phyloP scores from a whole-genome alignment of 2,329 filamentous ascomycete species.

The Botryotinia convoluta region DNA sequence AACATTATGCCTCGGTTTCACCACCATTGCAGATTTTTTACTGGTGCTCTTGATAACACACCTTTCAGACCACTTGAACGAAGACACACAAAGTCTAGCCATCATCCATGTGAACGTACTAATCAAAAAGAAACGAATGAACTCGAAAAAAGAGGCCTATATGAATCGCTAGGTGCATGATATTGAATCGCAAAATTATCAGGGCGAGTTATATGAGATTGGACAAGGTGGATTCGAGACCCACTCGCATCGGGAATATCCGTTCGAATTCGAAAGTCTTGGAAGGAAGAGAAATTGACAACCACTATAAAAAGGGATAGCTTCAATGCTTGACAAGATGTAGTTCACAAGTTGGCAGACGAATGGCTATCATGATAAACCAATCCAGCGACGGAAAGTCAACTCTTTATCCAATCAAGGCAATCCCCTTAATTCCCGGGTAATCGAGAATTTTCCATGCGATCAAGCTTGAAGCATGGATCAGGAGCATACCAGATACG shows the following conservation, averaged over 20 bases:
- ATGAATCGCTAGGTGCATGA: background rate
- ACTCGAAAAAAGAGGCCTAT: rapidly evolving
- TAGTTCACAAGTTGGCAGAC: background rate
- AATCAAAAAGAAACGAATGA: background rate
- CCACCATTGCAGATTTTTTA: background rate
- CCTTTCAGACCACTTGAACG: background rate
- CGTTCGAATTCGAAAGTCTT: background rate
- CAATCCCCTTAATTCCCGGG: background rate
- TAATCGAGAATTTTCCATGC: background rate
- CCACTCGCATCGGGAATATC: background rate
- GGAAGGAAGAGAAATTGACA: background rate
- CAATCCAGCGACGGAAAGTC: background rate
- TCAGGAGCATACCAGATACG: constrained; percentile 23
- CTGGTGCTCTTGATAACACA: background rate
- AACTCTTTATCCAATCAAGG: background rate
- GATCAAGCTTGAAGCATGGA: constrained; percentile 20
- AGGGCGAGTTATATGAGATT: no score
- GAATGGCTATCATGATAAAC: background rate
- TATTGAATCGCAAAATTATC: background rate
- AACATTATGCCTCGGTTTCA: background rate
- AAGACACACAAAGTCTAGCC: background rate
- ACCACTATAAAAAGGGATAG: background rate
- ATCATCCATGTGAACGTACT: background rate
- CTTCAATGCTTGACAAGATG: background rate
- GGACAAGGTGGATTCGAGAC: background rate